phyloP scores from a whole-genome alignment of 768 basidiomycete species.

The Daedalea quercina region DNA sequence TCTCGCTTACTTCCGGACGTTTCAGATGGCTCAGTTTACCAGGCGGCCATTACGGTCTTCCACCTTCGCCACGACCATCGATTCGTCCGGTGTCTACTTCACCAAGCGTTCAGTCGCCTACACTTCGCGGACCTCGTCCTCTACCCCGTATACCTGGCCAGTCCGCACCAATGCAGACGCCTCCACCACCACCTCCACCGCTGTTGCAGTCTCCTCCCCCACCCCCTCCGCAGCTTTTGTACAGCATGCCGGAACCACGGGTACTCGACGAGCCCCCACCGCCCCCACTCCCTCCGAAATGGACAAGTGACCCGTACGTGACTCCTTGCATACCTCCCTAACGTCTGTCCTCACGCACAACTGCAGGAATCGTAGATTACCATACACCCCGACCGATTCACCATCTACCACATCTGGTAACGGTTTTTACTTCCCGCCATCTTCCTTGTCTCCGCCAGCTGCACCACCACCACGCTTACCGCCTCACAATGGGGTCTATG shows the following conservation, averaged over 20 bases:
- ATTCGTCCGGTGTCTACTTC: constrained; percentile 10
- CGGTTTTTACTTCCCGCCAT: constrained; percentile 6
- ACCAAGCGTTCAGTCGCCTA: constrained; percentile 16
- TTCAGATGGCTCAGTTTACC: constrained; percentile 1
- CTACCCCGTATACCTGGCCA: constrained; percentile 21
- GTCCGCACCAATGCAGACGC: constrained; percentile 8
- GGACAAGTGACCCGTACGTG: constrained; percentile 17
- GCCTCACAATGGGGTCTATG: constrained; percentile 9
- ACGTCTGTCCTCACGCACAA: background rate
- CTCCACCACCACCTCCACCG: constrained; percentile 17
- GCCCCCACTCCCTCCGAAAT: constrained; percentile 7
- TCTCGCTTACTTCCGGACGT: constrained; percentile 5
- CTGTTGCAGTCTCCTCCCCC: too few species aligned
- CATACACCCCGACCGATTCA: constrained; percentile 7
- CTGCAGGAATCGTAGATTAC: constrained; percentile 14
- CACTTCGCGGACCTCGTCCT: constrained; percentile 18
- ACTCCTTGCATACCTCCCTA: background rate
- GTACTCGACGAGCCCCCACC: constrained; percentile 6
- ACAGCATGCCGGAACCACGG: constrained; percentile 14
- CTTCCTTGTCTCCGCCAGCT: constrained; percentile 5
- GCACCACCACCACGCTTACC: constrained; percentile 8
- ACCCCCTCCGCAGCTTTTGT: constrained; percentile 7
- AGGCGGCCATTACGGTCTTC: constrained; percentile 11
- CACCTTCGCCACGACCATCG: constrained; percentile 15
- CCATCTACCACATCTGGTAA: constrained; percentile 5